A percentile compares a stretch with the other conserved stretches of the same genome.
Conservation (phyloP, 768 basidiomycete genomes). For the Podaxis sp. region DNA sequence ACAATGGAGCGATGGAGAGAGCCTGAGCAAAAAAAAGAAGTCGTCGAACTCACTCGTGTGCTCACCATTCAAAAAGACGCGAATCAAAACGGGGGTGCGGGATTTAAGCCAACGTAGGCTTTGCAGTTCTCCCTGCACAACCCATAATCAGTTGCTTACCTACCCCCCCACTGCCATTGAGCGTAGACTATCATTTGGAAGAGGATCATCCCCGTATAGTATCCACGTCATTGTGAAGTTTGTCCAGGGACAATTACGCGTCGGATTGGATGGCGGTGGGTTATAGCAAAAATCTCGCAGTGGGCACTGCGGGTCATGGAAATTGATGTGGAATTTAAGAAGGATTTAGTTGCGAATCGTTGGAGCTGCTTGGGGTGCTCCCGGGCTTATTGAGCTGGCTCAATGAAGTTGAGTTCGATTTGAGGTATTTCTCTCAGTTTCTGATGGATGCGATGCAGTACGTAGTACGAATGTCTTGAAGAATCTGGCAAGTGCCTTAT, state of each 20-base stretch:
- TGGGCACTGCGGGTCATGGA: not conserved
- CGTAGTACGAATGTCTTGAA: not conserved
- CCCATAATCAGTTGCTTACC: not conserved
- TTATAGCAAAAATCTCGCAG: not conserved
- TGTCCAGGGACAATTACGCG: not conserved
- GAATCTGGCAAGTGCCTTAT: not conserved
- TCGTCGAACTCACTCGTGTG: too few species aligned
- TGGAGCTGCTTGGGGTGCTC: not conserved
- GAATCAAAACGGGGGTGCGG: not conserved
- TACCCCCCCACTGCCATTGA: not conserved
- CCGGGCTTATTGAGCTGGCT: not conserved
- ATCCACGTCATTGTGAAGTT: not conserved
- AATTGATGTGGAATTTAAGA: not conserved
- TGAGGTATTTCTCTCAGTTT: not conserved
- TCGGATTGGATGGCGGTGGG: not conserved
- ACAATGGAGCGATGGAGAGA: not conserved
- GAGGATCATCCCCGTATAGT: not conserved
- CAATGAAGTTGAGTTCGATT: not conserved
- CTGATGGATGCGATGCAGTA: not conserved
- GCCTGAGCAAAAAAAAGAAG: not conserved
- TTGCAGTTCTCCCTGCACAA: not conserved
- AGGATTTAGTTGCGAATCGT: not conserved
- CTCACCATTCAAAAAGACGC: not conserved
- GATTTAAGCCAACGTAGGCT: not conserved
- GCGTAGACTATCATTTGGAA: not conserved